Conservation (phyloP, 495 filamentous ascomycete genomes). For the Rhizodiscina lignyota region DNA sequence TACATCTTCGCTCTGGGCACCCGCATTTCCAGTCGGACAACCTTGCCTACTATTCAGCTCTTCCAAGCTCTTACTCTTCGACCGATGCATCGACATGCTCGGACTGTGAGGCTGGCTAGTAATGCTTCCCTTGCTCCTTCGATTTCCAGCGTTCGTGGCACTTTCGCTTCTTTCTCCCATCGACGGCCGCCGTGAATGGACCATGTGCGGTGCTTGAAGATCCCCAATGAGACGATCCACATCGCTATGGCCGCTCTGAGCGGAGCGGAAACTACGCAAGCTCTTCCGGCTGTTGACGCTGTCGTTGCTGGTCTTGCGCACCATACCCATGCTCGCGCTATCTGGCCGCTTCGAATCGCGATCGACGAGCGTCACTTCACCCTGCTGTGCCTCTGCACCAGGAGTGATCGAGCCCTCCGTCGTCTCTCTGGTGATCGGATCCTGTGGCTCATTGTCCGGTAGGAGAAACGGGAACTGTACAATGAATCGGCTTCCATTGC, state of each 20-base stretch:
- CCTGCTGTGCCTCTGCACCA: constrained; percentile 15
- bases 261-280: constrained; percentile 35
- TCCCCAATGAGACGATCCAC: constrained; percentile 62
- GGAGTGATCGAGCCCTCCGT: constrained; percentile 13
- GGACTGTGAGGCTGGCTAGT: too few species aligned
- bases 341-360: constrained; percentile 12
- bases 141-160: too few species aligned
- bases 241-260: constrained; percentile 42
- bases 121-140: too few species aligned
- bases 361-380: constrained; percentile 43
- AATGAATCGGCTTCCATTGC: constrained; percentile 70
- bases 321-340: constrained; percentile 6
- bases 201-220: constrained; percentile 43
- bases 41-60: too few species aligned
- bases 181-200: too few species aligned
- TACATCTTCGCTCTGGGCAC: too few species aligned
- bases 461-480: constrained; percentile 54
- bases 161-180: too few species aligned
- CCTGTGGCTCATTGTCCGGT: constrained; percentile 31
- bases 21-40: too few species aligned
- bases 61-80: too few species aligned
- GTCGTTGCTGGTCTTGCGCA: constrained; percentile 16
- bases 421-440: neutral
- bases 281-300: constrained; percentile 26
- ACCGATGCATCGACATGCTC: too few species aligned